Evolutionary conservation across 805 yeast species (phyloP), one percentile per base, ranked within the genome.

Genomic region (Cyberlindnera euphorbiiphila): DNA sequence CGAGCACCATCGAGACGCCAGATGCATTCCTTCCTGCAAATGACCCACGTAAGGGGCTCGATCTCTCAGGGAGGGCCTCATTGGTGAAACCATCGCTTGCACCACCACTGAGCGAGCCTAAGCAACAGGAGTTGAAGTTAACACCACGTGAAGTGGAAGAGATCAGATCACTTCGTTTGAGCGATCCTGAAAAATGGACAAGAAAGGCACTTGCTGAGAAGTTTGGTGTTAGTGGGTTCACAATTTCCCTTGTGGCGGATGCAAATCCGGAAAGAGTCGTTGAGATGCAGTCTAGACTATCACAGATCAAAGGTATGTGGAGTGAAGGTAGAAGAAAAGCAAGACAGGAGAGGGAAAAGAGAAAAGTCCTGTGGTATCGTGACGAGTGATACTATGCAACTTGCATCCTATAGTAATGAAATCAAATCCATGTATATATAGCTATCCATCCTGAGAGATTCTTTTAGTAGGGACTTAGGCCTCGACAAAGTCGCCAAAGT

Each of bases 121-220:
- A 54, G 9, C 64, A 64, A 12, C 72, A 72, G 46, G 62, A 62
- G 19, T 76, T 79, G 54, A 73, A 74, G 42, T 61, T 85, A 40
- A 72, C 77, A 5, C 78, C 77, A 9, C 72, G 68, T 22, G 75
- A 78, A 20, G 75, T 78, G 10, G 60, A 59, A 22, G 78, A 82
- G 58, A 81, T 85, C 39, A 66, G 65, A 46, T 51, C 62, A 28
- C 64, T 83, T 47, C 73, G 94, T 53, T 41, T 49, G 11, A 55
- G 62, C 26, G 75, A 84, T 50, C 91, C 93, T 1, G 64, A 62
- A 20, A 65, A 61, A 31, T 78, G 85, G 76, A 78, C 87, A 12
- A 70, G 82, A 45, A 69, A 72, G 38, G 71, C 67, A 11, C 66
- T 85, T 37, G 86, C 88, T 10, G 61, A 68, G 44, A 68, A 76